Conservation (phyloP, 805 yeast genomes). For the Candida endomychidarum region DNA sequence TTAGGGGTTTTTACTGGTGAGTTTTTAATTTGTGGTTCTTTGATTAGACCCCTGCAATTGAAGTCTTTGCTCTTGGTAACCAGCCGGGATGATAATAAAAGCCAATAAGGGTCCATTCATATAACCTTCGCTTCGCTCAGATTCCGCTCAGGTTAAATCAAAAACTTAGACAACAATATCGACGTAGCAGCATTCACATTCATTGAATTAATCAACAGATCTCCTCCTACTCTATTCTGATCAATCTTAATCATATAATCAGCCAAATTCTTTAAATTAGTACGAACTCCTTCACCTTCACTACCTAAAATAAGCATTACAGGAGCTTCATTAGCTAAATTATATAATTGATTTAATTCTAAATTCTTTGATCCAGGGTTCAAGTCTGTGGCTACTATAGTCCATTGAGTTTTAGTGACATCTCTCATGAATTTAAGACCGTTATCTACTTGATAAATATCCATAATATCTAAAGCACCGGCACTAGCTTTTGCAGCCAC, state of each 20-base stretch:
- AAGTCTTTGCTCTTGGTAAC: no score
- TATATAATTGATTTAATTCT: constrained; percentile 43
- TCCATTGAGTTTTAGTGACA: constrained; percentile 64
- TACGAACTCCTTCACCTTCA: constrained; percentile 82
- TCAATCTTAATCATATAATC: constrained; percentile 49
- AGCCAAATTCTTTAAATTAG: constrained; percentile 57
- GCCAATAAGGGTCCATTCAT: no score
- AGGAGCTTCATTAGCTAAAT: constrained; percentile 51
- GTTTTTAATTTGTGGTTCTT: no score
- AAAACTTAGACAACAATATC: constrained; percentile 42
- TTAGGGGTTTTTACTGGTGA: no score
- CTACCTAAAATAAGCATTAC: constrained; percentile 76
- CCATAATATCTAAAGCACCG: constrained; percentile 78
- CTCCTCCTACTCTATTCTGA: constrained; percentile 28
- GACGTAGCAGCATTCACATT: constrained; percentile 92
- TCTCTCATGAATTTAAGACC: constrained; percentile 63
- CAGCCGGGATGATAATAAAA: no score
- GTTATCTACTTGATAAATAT: constrained; percentile 55
- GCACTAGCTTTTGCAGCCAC: constrained; percentile 78
- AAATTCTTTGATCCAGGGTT: constrained; percentile 33
- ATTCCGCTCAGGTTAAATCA: neutral
- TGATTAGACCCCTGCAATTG: no score
- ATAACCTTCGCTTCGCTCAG: no score
- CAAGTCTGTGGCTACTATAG: constrained; percentile 60
- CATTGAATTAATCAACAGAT: constrained; percentile 62